A percentile compares a stretch with the other conserved stretches of the same genome.
Conservation (phyloP, 345 rosid genomes). For the Syzygium oleosum region DNA sequence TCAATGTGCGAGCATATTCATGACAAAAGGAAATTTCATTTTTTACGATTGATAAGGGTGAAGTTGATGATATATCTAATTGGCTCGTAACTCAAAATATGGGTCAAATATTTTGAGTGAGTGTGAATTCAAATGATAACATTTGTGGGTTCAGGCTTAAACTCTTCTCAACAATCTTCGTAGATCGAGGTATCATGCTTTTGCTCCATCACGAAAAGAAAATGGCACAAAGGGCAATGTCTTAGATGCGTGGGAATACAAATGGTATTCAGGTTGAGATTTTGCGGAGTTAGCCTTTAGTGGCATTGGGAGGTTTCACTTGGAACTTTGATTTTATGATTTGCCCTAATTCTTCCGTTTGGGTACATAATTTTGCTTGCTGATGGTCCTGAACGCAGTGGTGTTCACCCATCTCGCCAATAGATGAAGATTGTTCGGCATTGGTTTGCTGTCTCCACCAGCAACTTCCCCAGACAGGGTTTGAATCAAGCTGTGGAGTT, state of each 20-base stretch:
- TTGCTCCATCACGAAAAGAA: background rate
- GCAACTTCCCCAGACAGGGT: background rate
- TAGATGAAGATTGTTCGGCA: background rate
- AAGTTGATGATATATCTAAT: background rate
- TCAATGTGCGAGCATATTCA: background rate
- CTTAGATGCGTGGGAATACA: background rate
- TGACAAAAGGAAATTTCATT: background rate
- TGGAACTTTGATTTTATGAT: background rate
- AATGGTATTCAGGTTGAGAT: background rate
- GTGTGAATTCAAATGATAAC: background rate
- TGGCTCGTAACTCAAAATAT: background rate
- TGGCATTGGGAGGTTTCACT: background rate
- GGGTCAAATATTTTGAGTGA: background rate
- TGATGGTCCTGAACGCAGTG: background rate
- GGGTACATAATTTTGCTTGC: background rate
- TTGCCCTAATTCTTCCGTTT: background rate
- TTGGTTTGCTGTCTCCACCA: background rate
- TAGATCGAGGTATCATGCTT: background rate
- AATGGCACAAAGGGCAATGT: background rate
- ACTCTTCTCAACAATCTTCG: background rate
- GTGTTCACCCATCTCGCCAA: background rate
- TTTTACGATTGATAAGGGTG: background rate
- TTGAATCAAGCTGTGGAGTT: background rate
- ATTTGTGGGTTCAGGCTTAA: background rate
- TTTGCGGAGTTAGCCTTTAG: background rate